These are phyloP conservation scores for Chalciporus chontae DNA, from an alignment of 768 basidiomycete genomes.

Conservation along the genomic window DNA sequence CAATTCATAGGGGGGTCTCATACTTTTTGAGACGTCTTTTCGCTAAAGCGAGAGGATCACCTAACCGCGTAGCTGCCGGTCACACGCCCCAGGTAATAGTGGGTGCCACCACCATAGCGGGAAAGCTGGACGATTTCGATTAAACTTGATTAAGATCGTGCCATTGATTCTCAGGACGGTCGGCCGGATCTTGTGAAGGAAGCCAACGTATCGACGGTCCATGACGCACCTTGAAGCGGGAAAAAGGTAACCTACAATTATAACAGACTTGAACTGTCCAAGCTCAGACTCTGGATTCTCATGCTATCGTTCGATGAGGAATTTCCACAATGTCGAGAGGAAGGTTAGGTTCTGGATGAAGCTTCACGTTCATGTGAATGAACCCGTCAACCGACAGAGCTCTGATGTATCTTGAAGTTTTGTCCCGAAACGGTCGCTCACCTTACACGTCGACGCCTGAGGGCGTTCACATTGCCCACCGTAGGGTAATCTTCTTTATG, in stretches of 20 bases:
- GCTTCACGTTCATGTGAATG: constrained; percentile 11
- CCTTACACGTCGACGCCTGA: background rate
- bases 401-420: background rate
- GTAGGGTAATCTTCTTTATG: no score
- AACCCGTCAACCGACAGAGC: constrained; percentile 6
- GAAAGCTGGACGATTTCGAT: constrained; percentile 9
- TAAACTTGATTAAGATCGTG: constrained; percentile 15
- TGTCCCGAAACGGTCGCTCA: background rate
- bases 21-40: constrained; percentile 1
- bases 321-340: constrained; percentile 2
- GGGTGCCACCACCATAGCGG: constrained; percentile 20
- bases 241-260: constrained; percentile 8
- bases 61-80: constrained; percentile 9
- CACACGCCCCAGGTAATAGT: constrained; percentile 32
- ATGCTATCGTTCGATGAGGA: constrained; percentile 3
- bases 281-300: constrained; percentile 16
- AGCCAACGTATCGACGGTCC: constrained; percentile 8
- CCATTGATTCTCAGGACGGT: background rate
- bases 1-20: constrained; percentile 8
- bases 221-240: constrained; percentile 11
- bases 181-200: constrained; percentile 26
- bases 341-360: constrained; percentile 14
- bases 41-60: constrained; percentile 8
- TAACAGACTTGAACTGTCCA: constrained; percentile 3
- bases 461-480: no score